These are phyloP conservation scores for Epichloe baconii DNA, from an alignment of 2,329 filamentous ascomycete genomes.

Conservation along the genomic window DNA sequence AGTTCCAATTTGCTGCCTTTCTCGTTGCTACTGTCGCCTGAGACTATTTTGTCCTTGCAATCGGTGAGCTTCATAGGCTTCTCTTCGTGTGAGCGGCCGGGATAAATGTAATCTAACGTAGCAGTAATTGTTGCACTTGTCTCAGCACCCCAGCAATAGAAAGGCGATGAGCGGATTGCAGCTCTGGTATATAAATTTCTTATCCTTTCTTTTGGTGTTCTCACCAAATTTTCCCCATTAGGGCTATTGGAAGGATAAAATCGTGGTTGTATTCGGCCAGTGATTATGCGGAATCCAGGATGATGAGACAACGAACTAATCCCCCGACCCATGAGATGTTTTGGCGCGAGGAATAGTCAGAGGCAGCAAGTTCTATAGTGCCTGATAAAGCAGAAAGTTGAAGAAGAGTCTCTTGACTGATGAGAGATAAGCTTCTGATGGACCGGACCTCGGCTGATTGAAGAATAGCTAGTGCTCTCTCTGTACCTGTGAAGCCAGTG, in stretches of 20 bases:
- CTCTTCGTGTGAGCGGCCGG: background rate
- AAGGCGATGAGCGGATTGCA: background rate
- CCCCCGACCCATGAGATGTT: background rate
- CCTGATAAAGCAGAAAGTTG: background rate
- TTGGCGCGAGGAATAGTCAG: background rate
- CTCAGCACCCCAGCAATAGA: background rate
- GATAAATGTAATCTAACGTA: background rate
- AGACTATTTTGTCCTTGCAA: background rate
- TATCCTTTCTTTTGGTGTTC: too few relatives aligned
- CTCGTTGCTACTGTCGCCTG: background rate
- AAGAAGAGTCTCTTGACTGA: background rate
- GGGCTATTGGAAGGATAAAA: background rate
- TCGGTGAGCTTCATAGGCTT: background rate
- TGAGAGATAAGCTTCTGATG: conserved; percentile 15
- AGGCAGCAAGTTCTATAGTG: background rate
- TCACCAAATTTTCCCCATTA: too few relatives aligned
- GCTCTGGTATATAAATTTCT: background rate
- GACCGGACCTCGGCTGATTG: conserved; percentile 32
- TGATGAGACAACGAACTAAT: conserved; percentile 2
- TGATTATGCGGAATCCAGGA: background rate
- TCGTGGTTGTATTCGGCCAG: background rate
- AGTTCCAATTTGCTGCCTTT: background rate
- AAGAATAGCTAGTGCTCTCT: conserved; percentile 37
- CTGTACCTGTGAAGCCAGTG: conserved; percentile 36
- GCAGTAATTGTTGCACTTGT: background rate